Evolutionary conservation across 176 grass and related monocot species (phyloP), one percentile per base, ranked within the genome.

Genomic region (Stipa capillata): DNA sequence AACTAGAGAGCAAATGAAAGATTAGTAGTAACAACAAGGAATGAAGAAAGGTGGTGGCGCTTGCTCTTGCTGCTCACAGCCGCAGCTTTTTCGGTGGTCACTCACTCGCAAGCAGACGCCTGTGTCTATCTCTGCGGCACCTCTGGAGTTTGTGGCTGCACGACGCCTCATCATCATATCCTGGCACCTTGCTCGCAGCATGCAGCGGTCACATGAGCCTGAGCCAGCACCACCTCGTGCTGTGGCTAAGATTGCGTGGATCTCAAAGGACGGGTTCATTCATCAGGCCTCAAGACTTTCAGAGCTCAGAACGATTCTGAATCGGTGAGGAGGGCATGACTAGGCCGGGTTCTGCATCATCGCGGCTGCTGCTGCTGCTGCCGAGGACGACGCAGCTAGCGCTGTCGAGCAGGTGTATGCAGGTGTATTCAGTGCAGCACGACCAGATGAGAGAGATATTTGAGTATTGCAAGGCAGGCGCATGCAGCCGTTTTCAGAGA

Each of bases 201-300:
- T 25, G 25, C 51, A 41, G 8, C 64, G 17, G 48, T 83, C 87
- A 82, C 87, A 78, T 82, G 82, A 76, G 49, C 36, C 32, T 57
- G 74, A 83, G 25, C 47, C 28, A 27, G 18, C 17, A 5, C 13
- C 44, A 20, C 34, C 53, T 4, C 18, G 60, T 8, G 7, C 64
- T 83, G 74, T 73, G 67, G 68, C 51, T 53, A 81, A 70, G 82
- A 85, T 89, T 36, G 63, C 54, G 17, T 53, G 36, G 63, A 81
- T 89, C 82, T 89, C 51, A 3, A 89, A 85, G 82, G 87, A 84
- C 82, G 73, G 59, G 78, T 79, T 85, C 83, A 53, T 66, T 66
- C 73, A 49, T 68, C 57, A 54, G 47, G 4, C 27, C 4, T 36
- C 76, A 28, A n/a, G 52, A 39, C 20, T 2, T n/a, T 53, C 60